Evolutionary conservation across 495 filamentous ascomycete species (phyloP).

Genomic region (Cenococcum geophilum): DNA sequence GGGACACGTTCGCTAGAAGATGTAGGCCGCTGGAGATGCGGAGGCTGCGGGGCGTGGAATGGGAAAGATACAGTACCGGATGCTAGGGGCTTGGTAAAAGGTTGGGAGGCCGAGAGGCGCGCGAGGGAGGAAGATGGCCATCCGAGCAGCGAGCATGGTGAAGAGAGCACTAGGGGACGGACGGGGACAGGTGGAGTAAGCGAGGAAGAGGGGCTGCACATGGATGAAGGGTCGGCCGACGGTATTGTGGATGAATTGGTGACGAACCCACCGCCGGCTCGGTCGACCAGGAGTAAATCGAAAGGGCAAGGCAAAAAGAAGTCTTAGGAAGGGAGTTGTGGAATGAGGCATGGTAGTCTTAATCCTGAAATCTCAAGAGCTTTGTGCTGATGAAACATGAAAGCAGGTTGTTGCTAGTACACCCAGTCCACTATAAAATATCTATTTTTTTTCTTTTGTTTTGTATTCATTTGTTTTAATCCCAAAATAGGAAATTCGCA

Average conservation of each 20-base stretch:
- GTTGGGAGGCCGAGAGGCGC: neutral
- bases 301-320: conserved; percentile 5
- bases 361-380: neutral
- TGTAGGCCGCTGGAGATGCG: conserved; percentile 84
- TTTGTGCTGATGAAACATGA: neutral
- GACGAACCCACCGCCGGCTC: neutral
- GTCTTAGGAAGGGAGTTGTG: neutral
- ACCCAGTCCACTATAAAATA: no score
- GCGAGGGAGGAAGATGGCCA: neutral
- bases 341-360: neutral
- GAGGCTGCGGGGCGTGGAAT: conserved; percentile 76
- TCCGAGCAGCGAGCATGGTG: neutral
- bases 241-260: neutral
- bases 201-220: neutral
- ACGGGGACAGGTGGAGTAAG: neutral
- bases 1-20: conserved; percentile 72
- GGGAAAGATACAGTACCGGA: conserved; percentile 56
- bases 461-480: no score
- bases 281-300: conserved; percentile 9
- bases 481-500: no score
- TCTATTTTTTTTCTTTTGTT: no score
- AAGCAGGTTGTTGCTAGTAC: neutral
- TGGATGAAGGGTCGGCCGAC: neutral
- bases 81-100: conserved; percentile 18
- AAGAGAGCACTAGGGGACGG: neutral